Conservation (phyloP, 192 early-diverging fungal species). For the Chytriomyces confervae region DNA sequence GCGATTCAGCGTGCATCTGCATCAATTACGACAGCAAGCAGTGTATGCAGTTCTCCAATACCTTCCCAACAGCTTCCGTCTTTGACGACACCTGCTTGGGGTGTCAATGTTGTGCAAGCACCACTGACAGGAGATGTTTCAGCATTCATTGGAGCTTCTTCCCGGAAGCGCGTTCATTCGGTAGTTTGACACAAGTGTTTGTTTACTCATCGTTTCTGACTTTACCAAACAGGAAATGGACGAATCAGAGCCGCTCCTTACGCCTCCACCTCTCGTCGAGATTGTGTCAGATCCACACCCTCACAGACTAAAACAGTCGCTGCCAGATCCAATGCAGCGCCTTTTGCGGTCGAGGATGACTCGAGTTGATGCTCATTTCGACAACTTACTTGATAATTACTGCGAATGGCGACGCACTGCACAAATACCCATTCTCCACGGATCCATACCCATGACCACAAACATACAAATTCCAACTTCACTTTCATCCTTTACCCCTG, state of each 20-base stretch:
- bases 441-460: background rate
- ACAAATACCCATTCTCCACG: background rate
- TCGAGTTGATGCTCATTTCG: slow-evolving; percentile 63
- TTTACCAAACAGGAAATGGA: slow-evolving; percentile 27
- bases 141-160: background rate
- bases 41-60: slow-evolving; percentile 28
- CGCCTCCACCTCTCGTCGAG: background rate
- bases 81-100: background rate
- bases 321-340: too few relatives aligned
- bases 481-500: slow-evolving; percentile 19
- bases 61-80: slow-evolving; percentile 4
- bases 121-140: background rate
- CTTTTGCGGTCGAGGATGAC: background rate
- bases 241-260: slow-evolving; percentile 17
- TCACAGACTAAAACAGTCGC: too few relatives aligned
- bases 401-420: slow-evolving; percentile 57
- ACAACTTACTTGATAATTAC: slow-evolving; percentile 77
- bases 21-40: background rate
- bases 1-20: background rate
- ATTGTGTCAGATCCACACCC: too few relatives aligned
- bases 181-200: background rate
- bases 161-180: slow-evolving; percentile 13
- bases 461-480: slow-evolving; percentile 9
- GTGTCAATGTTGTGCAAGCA: too few relatives aligned
- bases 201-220: background rate